A percentile compares a stretch with the other conserved stretches of the same genome.
Evolutionary conservation across 148 eudicot genomes (phyloP).

Genomic region (Pouteria glomerata): DNA sequence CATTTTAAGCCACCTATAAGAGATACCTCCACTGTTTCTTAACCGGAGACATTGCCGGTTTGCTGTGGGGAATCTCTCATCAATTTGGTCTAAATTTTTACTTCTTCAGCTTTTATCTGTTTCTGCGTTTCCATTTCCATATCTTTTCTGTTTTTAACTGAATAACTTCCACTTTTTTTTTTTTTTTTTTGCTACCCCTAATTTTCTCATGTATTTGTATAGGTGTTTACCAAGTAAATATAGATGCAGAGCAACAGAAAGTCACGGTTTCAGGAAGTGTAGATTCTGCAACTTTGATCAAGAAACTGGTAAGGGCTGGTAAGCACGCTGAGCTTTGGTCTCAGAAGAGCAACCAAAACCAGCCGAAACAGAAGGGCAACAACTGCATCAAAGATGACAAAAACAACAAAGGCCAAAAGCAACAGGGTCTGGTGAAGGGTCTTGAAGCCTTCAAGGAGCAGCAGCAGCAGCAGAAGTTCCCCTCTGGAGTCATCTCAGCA

Average conservation of each 20-base stretch:
- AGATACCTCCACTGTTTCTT: neutral
- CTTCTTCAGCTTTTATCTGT: neutral
- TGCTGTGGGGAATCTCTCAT: neutral
- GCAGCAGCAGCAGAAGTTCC: conserved; percentile 40
- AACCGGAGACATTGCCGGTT: neutral
- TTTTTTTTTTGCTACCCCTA: neutral
- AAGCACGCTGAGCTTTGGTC: conserved; percentile 75
- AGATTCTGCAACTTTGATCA: conserved; percentile 53
- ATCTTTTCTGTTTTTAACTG: neutral
- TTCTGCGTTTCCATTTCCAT: neutral
- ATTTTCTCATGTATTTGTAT: neutral
- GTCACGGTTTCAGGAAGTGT: conserved; percentile 66
- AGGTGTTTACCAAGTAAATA: conserved; percentile 63
- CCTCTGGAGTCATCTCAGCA: conserved; percentile 21
- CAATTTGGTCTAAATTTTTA: neutral
- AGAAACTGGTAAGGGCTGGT: conserved; percentile 48
- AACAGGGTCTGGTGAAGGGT: conserved; percentile 31
- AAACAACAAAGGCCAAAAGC: conserved; percentile 34
- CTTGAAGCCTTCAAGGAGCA: conserved; percentile 41
- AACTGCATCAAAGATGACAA: conserved; percentile 31
- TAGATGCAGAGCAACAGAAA: conserved; percentile 64
- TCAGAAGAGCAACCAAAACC: conserved; percentile 35
- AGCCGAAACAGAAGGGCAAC: conserved; percentile 39
- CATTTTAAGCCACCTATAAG: too few species aligned
- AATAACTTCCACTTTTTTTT: neutral